Evolutionary conservation across 495 filamentous ascomycete species (phyloP), one percentile per base, ranked within the genome.

Genomic region (Aspergillus egyptiacus): DNA sequence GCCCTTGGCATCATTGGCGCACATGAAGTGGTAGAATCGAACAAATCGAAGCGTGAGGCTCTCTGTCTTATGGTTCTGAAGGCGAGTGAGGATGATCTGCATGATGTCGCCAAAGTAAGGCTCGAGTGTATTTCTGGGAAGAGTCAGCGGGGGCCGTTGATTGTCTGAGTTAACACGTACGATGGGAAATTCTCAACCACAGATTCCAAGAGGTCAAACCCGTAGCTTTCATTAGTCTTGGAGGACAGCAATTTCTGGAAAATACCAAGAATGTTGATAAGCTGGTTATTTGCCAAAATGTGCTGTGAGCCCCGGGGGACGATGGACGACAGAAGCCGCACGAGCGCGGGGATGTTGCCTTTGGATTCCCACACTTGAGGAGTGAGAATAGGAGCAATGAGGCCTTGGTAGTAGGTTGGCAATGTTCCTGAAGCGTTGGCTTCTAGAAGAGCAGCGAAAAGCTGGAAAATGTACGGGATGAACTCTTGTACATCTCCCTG

Each of bases 401-500:
- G 69, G 7, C 78, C 73, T 57, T 87, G 80, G 68, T 91, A 95
- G 54, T 83, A 83, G 6, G 80, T 76, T 0, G 90, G 81, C 13
- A 97, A 71, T 11, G 81, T 73, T 6, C 74, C 83, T 5, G 85
- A 74, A 2, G 87, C 82, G 54, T 91, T 87, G 22, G 84, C 76
- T 68, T 95, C 90, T 2, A 97, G 79, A 27, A 97, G 78, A 15
- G 89, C 85, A 3, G 89, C 85, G 47, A 96, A 87, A 22, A 99
- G 79, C 67, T 97, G 94, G 73, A 99, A 96, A 33, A 97, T 82
- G 56, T 96, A 99, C 9, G 93, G 94, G 54, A 86, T 83, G 64
- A 97, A 99, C 69, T 99, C 94, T 61, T 86, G 79, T 37, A 96
- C 83, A 59, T 91, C 88, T 48, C 85, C 82, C 31, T 78, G 75